phyloP scores from a whole-genome alignment of 2,329 filamentous ascomycete genomes.

The Arachnomyces sp. region DNA sequence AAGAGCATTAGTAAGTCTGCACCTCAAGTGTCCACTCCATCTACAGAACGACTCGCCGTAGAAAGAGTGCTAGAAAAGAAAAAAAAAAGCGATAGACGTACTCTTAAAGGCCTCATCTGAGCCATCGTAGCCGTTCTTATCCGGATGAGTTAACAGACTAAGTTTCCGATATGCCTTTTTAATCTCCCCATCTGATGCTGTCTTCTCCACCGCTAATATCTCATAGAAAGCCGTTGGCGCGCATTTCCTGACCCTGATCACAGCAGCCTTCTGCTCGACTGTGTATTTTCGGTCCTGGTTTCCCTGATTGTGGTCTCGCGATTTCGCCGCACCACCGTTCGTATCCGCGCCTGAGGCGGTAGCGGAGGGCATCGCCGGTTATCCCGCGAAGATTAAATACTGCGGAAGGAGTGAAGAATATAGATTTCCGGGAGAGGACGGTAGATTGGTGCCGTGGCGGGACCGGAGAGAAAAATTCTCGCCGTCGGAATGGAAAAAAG shows the following conservation, averaged over 20 bases:
- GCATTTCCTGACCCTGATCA: conserved; percentile 81
- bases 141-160: conserved; percentile 88
- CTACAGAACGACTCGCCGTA: too few species aligned
- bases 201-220: conserved; percentile 68
- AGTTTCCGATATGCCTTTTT: conserved; percentile 98
- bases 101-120: conserved; percentile 97
- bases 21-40: background rate
- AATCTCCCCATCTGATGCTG: conserved; percentile 70
- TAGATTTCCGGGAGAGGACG: too few species aligned
- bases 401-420: too few species aligned
- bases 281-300: conserved; percentile 61
- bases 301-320: conserved; percentile 43
- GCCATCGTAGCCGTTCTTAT: conserved; percentile 95
- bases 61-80: too few species aligned
- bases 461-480: too few species aligned
- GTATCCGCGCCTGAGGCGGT: conserved; percentile 40
- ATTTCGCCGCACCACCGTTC: conserved; percentile 34
- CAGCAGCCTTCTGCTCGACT: conserved; percentile 81
- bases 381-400: background rate
- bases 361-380: conserved; percentile 33
- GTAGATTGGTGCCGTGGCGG: too few species aligned
- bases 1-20: conserved; percentile 7
- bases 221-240: conserved; percentile 87
- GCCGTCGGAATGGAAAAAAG: too few species aligned
- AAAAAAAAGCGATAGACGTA: conserved; percentile 30